Evolutionary conservation across 805 yeast species (phyloP).

Genomic region (Myxozyma sirexii): DNA sequence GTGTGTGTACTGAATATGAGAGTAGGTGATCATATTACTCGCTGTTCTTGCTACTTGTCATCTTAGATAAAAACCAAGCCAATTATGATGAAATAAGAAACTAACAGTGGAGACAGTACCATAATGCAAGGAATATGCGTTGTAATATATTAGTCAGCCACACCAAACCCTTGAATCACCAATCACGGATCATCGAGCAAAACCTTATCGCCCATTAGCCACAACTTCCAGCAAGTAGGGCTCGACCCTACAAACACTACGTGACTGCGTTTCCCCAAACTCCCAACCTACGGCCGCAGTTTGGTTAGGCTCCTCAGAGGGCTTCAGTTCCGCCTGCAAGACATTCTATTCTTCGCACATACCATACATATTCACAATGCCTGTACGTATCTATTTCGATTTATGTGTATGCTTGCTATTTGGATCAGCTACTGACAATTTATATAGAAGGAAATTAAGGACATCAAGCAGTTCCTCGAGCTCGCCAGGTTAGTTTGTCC

Average conservation of each 20-base stretch:
- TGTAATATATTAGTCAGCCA: too few species aligned
- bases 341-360: not conserved
- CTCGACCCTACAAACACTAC: not conserved
- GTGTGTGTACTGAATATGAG: too few species aligned
- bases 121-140: too few species aligned
- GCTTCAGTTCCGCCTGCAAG: not conserved
- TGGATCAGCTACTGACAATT: not conserved
- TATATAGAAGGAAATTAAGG: constrained; percentile 72
- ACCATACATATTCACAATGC: constrained; percentile 18
- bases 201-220: not conserved
- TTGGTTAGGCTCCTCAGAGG: not conserved
- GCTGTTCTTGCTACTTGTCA: too few species aligned
- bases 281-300: constrained; percentile 3
- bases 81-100: too few species aligned
- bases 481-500: constrained; percentile 50
- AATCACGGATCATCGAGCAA: not conserved
- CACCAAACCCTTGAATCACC: too few species aligned
- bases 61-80: too few species aligned
- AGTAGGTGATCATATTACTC: too few species aligned
- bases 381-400: constrained; percentile 5
- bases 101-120: too few species aligned
- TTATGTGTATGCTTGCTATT: not conserved
- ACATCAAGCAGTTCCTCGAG: constrained; percentile 96
- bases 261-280: constrained; percentile 13
- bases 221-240: not conserved